These are phyloP conservation scores for Sporothrix globosa DNA, from an alignment of 2,329 filamentous ascomycete genomes.

Conservation along the genomic window DNA sequence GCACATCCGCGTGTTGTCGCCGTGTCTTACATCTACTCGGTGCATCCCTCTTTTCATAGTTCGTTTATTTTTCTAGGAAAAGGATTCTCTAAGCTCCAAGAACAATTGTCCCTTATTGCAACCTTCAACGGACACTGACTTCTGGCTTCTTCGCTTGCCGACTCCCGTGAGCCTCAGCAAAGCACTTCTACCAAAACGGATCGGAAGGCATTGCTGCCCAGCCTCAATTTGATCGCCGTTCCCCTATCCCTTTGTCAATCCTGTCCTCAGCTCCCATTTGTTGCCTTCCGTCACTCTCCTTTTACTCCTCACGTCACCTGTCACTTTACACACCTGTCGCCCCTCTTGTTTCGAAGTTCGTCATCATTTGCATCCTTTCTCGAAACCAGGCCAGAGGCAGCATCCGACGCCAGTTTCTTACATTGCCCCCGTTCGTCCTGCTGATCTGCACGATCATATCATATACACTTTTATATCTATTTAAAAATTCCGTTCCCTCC, in stretches of 20 bases:
- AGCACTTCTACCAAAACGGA: no score
- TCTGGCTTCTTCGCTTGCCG: no score
- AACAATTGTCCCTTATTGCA: background rate
- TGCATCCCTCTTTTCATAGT: background rate
- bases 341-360: background rate
- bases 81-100: no score
- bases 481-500: background rate
- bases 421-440: background rate
- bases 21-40: background rate
- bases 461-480: slow-evolving; percentile 5
- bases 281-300: background rate
- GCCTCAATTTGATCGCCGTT: slow-evolving; percentile 7
- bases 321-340: background rate
- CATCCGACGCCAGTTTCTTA: background rate
- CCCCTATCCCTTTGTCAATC: background rate
- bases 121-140: background rate
- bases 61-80: background rate
- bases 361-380: slow-evolving; percentile 6
- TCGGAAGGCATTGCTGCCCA: background rate
- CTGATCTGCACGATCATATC: slow-evolving; percentile 3
- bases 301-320: background rate
- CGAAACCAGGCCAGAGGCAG: background rate
- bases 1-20: background rate
- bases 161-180: background rate
- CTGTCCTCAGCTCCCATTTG: slow-evolving; percentile 6